phyloP scores from a whole-genome alignment of 2,329 filamentous ascomycete genomes.

The Aspergillus novofumigatus region DNA sequence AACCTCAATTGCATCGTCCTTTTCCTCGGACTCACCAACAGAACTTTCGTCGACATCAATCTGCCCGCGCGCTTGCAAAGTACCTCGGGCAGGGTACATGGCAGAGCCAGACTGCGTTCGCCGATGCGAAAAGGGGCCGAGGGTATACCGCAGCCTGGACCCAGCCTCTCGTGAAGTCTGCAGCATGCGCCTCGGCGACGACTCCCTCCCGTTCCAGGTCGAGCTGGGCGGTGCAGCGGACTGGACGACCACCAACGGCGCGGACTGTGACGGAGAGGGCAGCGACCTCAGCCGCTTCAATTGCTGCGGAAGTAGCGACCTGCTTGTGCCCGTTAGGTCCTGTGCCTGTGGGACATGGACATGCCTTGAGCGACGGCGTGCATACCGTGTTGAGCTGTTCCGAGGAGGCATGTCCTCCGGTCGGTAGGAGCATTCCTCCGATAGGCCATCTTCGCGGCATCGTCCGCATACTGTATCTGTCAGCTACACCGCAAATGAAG shows the following conservation, averaged over 20 bases:
- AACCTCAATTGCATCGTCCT: not conserved
- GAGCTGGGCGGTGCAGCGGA: not conserved
- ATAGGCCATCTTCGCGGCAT: not conserved
- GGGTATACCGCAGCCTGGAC: not conserved
- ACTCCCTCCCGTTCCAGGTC: not conserved
- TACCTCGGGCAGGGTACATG: not conserved
- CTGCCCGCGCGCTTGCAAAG: not conserved
- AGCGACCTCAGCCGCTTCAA: not conserved
- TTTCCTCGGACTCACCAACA: not conserved
- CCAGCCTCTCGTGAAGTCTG: not conserved
- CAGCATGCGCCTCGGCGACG: not conserved
- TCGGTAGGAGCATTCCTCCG: slow-evolving; percentile 9
- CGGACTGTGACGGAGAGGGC: not conserved
- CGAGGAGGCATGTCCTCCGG: slow-evolving; percentile 9
- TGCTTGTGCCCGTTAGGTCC: not conserved
- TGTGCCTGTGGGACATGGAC: not conserved
- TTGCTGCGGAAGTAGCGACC: not conserved
- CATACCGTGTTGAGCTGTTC: not conserved
- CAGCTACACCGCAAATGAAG: not conserved
- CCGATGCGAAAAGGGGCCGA: not conserved
- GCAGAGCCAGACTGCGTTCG: not conserved
- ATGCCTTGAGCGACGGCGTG: not conserved
- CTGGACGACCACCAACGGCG: not conserved
- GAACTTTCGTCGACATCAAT: not conserved
- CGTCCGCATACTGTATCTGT: slow-evolving; percentile 4